These are phyloP conservation scores for Chaetomiaceae sp. DNA, from an alignment of 2,329 filamentous ascomycete species.

Conservation along the genomic window DNA sequence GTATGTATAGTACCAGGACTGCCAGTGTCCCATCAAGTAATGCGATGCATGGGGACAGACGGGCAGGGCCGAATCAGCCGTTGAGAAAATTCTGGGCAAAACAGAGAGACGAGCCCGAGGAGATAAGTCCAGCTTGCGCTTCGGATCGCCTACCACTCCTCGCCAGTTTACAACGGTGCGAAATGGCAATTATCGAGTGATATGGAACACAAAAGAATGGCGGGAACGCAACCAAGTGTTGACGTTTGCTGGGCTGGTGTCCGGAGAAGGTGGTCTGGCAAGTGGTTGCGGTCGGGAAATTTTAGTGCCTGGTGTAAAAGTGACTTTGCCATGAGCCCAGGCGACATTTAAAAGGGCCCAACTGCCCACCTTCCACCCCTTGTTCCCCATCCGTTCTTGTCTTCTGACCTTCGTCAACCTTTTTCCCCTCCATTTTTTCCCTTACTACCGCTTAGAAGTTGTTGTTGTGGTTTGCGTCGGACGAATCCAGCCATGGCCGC, in stretches of 20 bases:
- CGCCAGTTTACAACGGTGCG: not conserved
- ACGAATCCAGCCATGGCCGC: not conserved
- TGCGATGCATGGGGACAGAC: conserved; percentile 1
- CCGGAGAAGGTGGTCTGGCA: conserved; percentile 23
- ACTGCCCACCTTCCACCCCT: conserved; percentile 25
- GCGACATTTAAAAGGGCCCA: conserved; percentile 29
- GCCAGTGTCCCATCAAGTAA: conserved; percentile 11
- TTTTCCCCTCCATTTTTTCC: not conserved
- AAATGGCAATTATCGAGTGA: not conserved
- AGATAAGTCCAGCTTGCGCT: not conserved
- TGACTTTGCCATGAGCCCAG: conserved; percentile 27
- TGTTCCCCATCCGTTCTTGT: conserved; percentile 19
- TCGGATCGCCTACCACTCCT: not conserved
- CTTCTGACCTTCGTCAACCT: not conserved
- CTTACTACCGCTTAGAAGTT: not conserved
- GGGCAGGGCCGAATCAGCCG: not conserved
- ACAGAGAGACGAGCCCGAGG: not conserved
- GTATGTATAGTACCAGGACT: no score
- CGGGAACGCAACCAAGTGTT: conserved; percentile 12
- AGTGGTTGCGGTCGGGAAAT: conserved; percentile 25
- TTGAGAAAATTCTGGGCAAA: not conserved
- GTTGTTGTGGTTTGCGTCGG: conserved; percentile 21
- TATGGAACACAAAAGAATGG: conserved; percentile 3
- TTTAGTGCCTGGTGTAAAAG: conserved; percentile 30
- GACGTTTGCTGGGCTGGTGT: conserved; percentile 22